Percentiles rank a stretch among this genome's conserved stretches.
Evolutionary conservation across 108 stramenopile species (phyloP).

Genomic region (Skeletonema potamos): DNA sequence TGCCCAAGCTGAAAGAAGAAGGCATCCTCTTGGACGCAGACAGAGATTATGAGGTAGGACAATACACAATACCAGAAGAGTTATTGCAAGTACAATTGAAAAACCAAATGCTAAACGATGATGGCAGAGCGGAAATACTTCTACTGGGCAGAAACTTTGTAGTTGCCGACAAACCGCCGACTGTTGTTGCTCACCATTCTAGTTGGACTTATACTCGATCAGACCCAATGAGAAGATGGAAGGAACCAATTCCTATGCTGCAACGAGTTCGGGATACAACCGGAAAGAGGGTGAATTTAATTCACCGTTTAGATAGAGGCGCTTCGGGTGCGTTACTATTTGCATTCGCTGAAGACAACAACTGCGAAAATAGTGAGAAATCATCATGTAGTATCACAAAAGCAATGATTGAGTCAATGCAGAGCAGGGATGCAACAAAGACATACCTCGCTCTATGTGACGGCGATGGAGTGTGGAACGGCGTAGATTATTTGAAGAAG

Average conservation of each 20-base stretch:
- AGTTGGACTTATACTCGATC: conserved; percentile 26
- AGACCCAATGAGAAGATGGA: conserved; percentile 14
- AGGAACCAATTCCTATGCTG: conserved; percentile 42
- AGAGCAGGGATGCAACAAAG: conserved; percentile 37
- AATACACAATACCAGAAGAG: conserved; percentile 32
- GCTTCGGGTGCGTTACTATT: conserved; percentile 48
- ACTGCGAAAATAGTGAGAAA: conserved; percentile 11
- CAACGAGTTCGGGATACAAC: conserved; percentile 47
- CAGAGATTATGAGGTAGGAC: conserved; percentile 37
- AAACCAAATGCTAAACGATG: conserved; percentile 1
- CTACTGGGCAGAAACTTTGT: conserved; percentile 35
- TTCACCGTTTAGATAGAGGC: conserved; percentile 57
- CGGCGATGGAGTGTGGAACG: conserved; percentile 45
- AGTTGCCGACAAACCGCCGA: conserved; percentile 36
- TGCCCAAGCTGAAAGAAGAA: conserved; percentile 57
- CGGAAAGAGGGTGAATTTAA: conserved; percentile 41
- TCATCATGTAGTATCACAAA: conserved; percentile 36
- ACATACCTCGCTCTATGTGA: conserved; percentile 52
- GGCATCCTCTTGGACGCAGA: conserved; percentile 51
- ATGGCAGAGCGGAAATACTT: conserved; percentile 30
- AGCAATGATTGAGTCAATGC: conserved; percentile 47
- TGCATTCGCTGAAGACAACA: conserved; percentile 28
- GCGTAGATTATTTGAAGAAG: conserved; percentile 18
- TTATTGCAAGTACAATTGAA: conserved; percentile 1
- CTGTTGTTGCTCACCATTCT: conserved; percentile 40